These are phyloP conservation scores for Dimocarpus longan DNA, from an alignment of 345 rosid species.

Conservation along the genomic window DNA sequence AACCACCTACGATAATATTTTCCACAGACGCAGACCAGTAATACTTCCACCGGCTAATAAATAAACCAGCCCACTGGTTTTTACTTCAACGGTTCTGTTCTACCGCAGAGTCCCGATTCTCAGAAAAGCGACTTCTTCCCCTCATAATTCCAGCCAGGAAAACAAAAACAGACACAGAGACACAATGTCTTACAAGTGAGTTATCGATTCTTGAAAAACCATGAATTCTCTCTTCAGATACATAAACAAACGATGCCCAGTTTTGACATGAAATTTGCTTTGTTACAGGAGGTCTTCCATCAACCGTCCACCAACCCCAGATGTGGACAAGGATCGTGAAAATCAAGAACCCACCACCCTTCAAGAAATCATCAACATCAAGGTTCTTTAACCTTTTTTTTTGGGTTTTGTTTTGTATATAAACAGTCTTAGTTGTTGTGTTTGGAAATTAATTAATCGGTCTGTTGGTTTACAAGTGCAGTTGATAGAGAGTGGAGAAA, in stretches of 20 bases:
- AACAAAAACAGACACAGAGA: background rate
- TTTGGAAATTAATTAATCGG: background rate
- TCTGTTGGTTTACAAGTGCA: slow-evolving; percentile 11
- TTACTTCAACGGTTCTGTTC: background rate
- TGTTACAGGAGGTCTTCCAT: slow-evolving; percentile 60
- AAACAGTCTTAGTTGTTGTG: background rate
- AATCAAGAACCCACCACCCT: slow-evolving; percentile 52
- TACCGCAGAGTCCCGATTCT: background rate
- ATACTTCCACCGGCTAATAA: background rate
- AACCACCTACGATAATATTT: too few relatives aligned
- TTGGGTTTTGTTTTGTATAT: background rate
- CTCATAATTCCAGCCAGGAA: background rate
- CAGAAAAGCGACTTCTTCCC: background rate
- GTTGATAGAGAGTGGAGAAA: slow-evolving; percentile 80
- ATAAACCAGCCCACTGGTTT: background rate
- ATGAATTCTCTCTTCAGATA: background rate
- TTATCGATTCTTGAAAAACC: background rate
- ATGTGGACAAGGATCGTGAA: slow-evolving; percentile 37
- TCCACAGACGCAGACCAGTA: background rate
- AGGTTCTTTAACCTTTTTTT: slow-evolving; percentile 37
- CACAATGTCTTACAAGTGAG: slow-evolving; percentile 16
- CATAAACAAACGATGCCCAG: background rate
- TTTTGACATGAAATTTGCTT: background rate
- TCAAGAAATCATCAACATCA: slow-evolving; percentile 63
- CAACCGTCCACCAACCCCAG: slow-evolving; percentile 72